Conservation (phyloP, 2,329 filamentous ascomycete species). For the Curvularia verruculosa region DNA sequence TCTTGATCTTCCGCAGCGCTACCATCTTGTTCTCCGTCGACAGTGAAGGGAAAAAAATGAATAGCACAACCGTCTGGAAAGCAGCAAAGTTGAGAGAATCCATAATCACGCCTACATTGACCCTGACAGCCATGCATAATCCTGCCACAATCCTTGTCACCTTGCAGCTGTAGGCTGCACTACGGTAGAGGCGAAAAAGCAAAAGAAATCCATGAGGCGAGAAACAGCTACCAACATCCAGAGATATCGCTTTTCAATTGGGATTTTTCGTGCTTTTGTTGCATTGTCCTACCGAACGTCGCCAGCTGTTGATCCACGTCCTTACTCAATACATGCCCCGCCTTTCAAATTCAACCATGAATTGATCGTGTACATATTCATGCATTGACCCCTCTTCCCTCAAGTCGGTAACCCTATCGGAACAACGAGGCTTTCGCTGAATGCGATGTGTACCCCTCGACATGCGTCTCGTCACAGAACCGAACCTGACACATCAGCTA, state of each 20-base stretch:
- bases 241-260: neutral
- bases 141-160: neutral
- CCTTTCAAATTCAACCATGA: neutral
- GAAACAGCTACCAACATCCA: neutral
- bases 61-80: neutral
- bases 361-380: neutral
- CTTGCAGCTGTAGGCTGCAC: neutral
- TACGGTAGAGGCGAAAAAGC: neutral
- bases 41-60: neutral
- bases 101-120: neutral
- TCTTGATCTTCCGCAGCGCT: neutral
- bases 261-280: neutral
- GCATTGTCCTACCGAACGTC: neutral
- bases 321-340: neutral
- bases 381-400: neutral
- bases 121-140: neutral
- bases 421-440: conserved; percentile 2
- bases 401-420: neutral
- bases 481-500: conserved; percentile 1
- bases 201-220: neutral
- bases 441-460: conserved; percentile 4
- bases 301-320: neutral
- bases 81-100: neutral
- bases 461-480: conserved; percentile 2
- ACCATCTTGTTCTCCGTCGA: neutral